Base-by-base conservation (phyloP, 2,329 filamentous ascomycete genomes). In the Chalara sp. region DNA sequence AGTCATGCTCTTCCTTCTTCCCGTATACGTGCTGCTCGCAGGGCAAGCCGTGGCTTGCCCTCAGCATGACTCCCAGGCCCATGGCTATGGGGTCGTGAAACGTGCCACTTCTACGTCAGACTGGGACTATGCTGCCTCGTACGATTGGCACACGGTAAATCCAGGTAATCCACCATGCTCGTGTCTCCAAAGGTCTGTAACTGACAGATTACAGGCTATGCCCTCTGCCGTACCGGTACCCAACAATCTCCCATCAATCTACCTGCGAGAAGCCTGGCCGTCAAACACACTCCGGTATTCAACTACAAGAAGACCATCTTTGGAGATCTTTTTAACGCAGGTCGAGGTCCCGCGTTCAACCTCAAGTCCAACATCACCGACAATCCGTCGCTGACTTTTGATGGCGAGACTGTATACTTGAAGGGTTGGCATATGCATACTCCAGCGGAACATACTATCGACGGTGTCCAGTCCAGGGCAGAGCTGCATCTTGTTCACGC, bases 361-460 rank as follows among this genome's bases (percentile, higher is more conserved):
- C 55, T 73, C 40, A 54, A 64, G 13, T 65, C 56, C 29, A 58
- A 67, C 32, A 70, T 69, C 54, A 69, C 67, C 5, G 58, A 54
- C 1, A 64, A 70, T 31, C 72, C 74, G 3, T 65, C 65, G 43
- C 62, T 76, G 51, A 67, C 63, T 1, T 76, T 70, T 59, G 71
- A 75, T 48, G 70, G 74, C 59, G 63, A 69, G 53, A 76, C 70
- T 1, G 65, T 72, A 28, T 77, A 74, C 58, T 65, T 78, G 6
- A 67, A 64, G 40, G 72, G 73, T 44, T 78, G 73, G 73, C 75
- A 78, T 63, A 71, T 76, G 46, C 75, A 78, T 57, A 59, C 72
- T 0, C 75, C 75, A 0, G 72, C 73, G 5, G 75, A 78, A 51
- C 75, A 78, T 59, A 65, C 67, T 3, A 67, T 78, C 4, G 63